Base-by-base conservation (phyloP, 768 basidiomycete species). In the Tulasnella calospora region DNA sequence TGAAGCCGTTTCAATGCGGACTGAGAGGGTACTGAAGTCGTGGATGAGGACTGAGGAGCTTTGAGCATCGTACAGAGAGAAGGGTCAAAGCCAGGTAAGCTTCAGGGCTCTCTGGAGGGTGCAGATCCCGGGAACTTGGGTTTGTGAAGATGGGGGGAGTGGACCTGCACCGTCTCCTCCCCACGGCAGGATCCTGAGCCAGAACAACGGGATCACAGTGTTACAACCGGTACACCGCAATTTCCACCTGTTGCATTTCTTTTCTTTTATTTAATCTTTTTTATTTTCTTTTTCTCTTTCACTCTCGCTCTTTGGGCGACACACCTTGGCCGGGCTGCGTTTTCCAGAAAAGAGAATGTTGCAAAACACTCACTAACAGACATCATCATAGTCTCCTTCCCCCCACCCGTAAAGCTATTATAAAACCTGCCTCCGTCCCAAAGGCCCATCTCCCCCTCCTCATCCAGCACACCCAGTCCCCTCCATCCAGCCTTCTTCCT, bases 351-450 rank as follows among this genome's bases (percentile, higher is more conserved):
- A 41, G 41, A 41, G n/a, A n/a, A n/a, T n/a, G n/a, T 67, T 35
- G 4, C 61, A 67, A 67, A 72, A 72, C 71, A 72, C 38, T 72
- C 71, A 10, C 71, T 72, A 38, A 72, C 71, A 72, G 23, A n/a
- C 71, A 72, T 46, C 71, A 72, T 72, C 71, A 72, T 40, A 40
- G 36, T 67, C 61, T 9, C 27, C 61, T 67, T 27, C 55, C 55
- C 55, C 55, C 55, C 7, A 7, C n/a, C 55, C 55, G 55, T 57
- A 57, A n/a, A 57, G 30, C 55, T 67, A 27, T 33, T 67, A 67
- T 67, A 67, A 67, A 33, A 67, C 61, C 27, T 7, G 23, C 33
- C 15, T 21, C 51, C 23, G 30, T 67, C 27, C 61, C 61, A 67
- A 67, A 40, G 44, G 38, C 71, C 36, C 71, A 72, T 72, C 71